Evolutionary conservation across 2,329 filamentous ascomycete genomes (phyloP).

Genomic region (Aaosphaeria arxii): DNA sequence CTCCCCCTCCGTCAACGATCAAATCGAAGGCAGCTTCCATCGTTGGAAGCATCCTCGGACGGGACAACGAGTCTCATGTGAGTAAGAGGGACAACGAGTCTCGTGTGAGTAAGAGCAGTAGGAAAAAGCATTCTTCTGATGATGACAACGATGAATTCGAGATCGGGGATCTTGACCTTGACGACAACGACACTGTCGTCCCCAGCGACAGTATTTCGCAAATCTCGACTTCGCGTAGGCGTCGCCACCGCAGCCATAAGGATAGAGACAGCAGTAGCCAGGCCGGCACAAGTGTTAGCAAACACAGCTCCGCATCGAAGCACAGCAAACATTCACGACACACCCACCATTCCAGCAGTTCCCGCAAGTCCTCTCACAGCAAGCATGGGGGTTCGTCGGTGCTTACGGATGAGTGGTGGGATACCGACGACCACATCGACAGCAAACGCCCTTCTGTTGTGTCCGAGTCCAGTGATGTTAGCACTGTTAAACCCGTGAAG

Average conservation of each 20-base stretch:
- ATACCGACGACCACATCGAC: conserved; percentile 4
- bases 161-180: conserved; percentile 28
- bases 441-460: conserved; percentile 12
- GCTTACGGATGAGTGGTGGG: conserved; percentile 3
- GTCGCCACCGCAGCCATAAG: conserved; percentile 28
- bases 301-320: conserved; percentile 21
- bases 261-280: conserved; percentile 10
- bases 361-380: conserved; percentile 1
- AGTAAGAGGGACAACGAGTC: conserved; percentile 21
- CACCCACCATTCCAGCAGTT: conserved; percentile 19
- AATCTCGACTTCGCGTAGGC: conserved; percentile 22
- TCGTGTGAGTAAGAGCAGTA: conserved; percentile 9
- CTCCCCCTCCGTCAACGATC: conserved; percentile 10
- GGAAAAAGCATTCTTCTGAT: conserved; percentile 10
- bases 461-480: conserved; percentile 34
- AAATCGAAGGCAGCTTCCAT: conserved; percentile 24
- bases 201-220: conserved; percentile 50
- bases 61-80: conserved; percentile 19
- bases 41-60: conserved; percentile 36
- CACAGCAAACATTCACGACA: conserved; percentile 20
- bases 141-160: conserved; percentile 27
- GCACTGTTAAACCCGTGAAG: conserved; percentile 28
- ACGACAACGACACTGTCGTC: conserved; percentile 44
- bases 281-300: conserved; percentile 17
- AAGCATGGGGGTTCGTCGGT: conserved; percentile 5